Conservation (phyloP, 805 yeast species). For the Komagataella phaffii region DNA sequence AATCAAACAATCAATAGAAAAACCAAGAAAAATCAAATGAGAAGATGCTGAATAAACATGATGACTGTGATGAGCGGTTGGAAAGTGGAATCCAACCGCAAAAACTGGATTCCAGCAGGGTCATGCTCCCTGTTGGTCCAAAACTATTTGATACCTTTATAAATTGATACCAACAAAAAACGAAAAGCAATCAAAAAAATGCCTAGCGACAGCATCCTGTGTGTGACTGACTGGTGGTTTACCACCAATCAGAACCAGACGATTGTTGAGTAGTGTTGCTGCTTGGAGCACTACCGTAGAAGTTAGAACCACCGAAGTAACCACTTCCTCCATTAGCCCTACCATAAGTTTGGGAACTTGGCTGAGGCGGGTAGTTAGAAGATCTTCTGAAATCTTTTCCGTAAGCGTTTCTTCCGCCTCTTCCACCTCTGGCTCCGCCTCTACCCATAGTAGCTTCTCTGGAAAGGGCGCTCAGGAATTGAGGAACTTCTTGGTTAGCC, state of each 20-base stretch:
- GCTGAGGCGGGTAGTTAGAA: slow-evolving; percentile 8
- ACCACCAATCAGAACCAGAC: not conserved
- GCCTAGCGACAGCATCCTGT: not conserved
- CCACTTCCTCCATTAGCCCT: slow-evolving; percentile 18
- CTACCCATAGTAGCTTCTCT: slow-evolving; percentile 58
- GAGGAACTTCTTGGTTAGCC: slow-evolving; percentile 97
- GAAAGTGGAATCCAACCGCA: not conserved
- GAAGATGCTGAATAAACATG: not conserved
- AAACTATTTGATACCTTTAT: not conserved
- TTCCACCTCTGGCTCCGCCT: slow-evolving; percentile 41
- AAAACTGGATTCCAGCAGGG: not conserved
- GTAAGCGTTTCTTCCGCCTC: slow-evolving; percentile 25
- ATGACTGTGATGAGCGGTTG: not conserved
- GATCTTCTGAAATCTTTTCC: slow-evolving; percentile 40
- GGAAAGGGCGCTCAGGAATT: slow-evolving; percentile 65
- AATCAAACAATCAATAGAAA: not conserved
- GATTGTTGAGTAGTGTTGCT: not conserved
- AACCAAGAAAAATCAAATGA: not conserved
- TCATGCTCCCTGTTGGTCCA: not conserved
- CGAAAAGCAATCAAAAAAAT: slow-evolving; percentile 1
- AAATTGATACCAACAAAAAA: not conserved
- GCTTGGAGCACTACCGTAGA: slow-evolving; percentile 10
- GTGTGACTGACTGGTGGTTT: not conserved
- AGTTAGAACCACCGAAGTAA: slow-evolving; percentile 20
- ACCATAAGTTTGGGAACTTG: slow-evolving; percentile 7